Base-by-base conservation (phyloP, 2,329 filamentous ascomycete genomes). In the Colletotrichum sansevieriae region DNA sequence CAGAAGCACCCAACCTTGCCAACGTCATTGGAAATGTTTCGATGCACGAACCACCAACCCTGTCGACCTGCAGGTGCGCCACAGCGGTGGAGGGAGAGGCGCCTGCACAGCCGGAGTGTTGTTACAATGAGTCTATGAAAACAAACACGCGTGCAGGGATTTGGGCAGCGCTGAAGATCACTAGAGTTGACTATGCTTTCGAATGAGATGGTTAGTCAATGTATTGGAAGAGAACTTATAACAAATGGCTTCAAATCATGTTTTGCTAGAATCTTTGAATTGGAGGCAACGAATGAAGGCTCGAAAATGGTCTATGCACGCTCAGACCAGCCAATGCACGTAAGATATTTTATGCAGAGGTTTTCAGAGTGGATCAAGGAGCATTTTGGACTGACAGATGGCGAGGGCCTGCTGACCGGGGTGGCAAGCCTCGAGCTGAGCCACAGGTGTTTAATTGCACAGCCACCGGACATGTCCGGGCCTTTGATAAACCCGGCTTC, bases 81-180 rank as follows among this genome's bases (percentile, higher is more conserved):
- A 68, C 66, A 68, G 41, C 12, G n/a, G 35, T 68, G 55, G 64
- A 55, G 64, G 55, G 64, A 55, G 64, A 25, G 44, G 25, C 33
- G 35, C 51, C 29, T 33, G 49, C 65, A 57, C 52, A 44, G 65
- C 41, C 46, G 52, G 44, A 58, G 9, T 20, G 39, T n/a, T n/a
- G 25, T 46, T 12, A 29, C 8, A 12, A 3, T 25, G 5, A 33
- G n/a, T 18, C 18, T 18, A 18, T 18, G 18, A 18, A 18, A 18
- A 18, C 18, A 18, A 12, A 29, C 18, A 44, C 54, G 37, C 49
- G 49, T 52, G 15, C 33, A 25, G 5, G 22, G 22, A 13, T 13
- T 8, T 25, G 13, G 54, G 5, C 20, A 25, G 52, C 10, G 8
- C 25, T 55, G 54, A n/a, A 49, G 46, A 49, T 10, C 2, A 13